Evolutionary conservation across 1,284 basidiomycete genomes (phyloP), one percentile per base, ranked within the genome.

Genomic region (Sparassis latifolia): DNA sequence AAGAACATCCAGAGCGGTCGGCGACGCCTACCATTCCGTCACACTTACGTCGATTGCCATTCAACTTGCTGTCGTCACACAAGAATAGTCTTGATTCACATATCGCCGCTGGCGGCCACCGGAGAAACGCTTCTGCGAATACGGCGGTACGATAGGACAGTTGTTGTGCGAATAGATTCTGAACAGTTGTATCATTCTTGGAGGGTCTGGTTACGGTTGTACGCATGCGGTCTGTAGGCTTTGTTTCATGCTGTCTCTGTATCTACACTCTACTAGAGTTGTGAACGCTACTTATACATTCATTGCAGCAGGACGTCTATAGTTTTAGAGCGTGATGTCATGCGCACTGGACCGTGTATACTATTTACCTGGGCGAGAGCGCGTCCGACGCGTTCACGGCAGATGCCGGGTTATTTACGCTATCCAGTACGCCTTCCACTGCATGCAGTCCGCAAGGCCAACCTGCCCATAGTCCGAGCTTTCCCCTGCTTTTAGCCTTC

Each of bases 41-140:
- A n/a, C 64, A 70, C 44, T 75, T 73, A 49, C 80, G 84, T 33
- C 77, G 87, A 56, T 74, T 85, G 61, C 79, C 79, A 7, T 84
- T 86, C 65, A 78, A 84, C 61, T 64, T 86, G 35, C 69, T 86
- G 54, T 76, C 81, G 42, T 60, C 61, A 41, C 63, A 66, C 54
- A 61, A 63, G 51, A 57, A 55, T 35, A 71, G 68, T 52, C 61
- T 75, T 51, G 78, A 82, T 53, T 62, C 70, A 42, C 63, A 72
- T 46, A 64, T 72, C 43, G 69, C 54, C 45, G 57, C 57, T 48
- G 53, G 54, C 44, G 63, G 66, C 52, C 83, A 86, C 66, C 73
- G 82, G 57, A 73, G 82, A 53, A 82, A 82, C 42, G 71, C 78
- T 62, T 86, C 84, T 40, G 73, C 79, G 38, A 76, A 79, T 48